Base-by-base conservation (phyloP, 441 rosid species). In the Dalechampia spathulata region DNA sequence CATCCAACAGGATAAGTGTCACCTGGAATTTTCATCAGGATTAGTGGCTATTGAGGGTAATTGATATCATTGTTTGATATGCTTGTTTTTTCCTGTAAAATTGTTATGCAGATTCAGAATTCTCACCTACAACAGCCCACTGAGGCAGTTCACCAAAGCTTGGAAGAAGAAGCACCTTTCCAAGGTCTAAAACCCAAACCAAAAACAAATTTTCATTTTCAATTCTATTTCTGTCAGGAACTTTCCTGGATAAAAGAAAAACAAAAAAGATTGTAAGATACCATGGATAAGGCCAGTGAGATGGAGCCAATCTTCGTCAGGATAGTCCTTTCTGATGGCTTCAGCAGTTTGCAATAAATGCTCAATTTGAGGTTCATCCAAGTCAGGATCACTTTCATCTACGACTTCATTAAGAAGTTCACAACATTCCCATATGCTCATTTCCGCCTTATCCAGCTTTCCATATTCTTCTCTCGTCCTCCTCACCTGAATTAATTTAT, bases 351-450 rank as follows among this genome's bases (percentile, higher is more conserved):
- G 98, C 58, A 91, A 67, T 75, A 91, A 73, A 63, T 88, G 96
- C 61, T 86, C 86, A 23, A 86, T 82, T 54, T 91, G 96, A 42
- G 96, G 96, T 59, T 91, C 98, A 27, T 91, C 98, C 57, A 87
- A 62, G 69, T 87, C 98, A 1, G 98, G 98, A 63, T 90, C 98
- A 70, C 98, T 90, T 60, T 90, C 98, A 60, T 90, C 96, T 0
- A 83, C 72, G 8, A 86, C 85, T 58, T 81, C 78, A 55, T 88
- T 91, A 1, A 88, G 79, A 49, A 91, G 89, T 57, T 86, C 93
- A 65, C 98, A 91, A 30, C 98, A 82, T 62, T 86, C 95, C 98
- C 98, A 91, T 62, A 91, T 81, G 73, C 92, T 88, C 98, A 91
- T 91, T 47, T 81, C 82, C 4, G 65, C 77, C 37, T 72, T 81